A percentile compares a stretch with the other conserved stretches of the same genome.
These are phyloP conservation scores for Solanum chilense DNA, from an alignment of 257 asterid species.

Conservation along the genomic window DNA sequence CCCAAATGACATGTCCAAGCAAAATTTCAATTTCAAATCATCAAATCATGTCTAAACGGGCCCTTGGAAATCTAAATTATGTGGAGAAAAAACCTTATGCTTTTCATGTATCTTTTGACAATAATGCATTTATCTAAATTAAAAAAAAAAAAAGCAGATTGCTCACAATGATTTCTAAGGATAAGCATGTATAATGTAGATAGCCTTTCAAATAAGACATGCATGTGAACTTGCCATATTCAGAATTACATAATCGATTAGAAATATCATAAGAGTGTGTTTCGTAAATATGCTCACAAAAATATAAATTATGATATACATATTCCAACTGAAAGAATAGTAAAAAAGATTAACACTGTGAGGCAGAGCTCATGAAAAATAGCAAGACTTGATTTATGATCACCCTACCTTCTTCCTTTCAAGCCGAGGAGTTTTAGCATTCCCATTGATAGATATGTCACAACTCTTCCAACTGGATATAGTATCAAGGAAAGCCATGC, in stretches of 20 bases:
- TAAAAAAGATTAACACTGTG: not conserved
- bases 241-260: not conserved
- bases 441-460: conserved; percentile 94
- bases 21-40: not conserved
- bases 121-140: not conserved
- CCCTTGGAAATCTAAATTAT: not conserved
- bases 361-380: not conserved
- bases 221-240: not conserved
- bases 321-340: not conserved
- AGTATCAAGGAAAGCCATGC: conserved; percentile 94
- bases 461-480: conserved; percentile 97
- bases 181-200: not conserved
- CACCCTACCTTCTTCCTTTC: conserved; percentile 79
- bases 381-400: not conserved
- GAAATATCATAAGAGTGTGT: not conserved
- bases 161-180: not conserved
- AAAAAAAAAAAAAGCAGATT: not conserved
- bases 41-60: not conserved
- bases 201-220: not conserved
- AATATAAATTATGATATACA: not conserved
- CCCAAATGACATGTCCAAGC: not conserved
- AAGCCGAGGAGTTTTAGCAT: conserved; percentile 91
- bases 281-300: not conserved
- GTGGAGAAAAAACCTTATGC: not conserved
- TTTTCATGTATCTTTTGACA: not conserved